These are phyloP conservation scores for Magnaporthales sp. DNA, from an alignment of 2,329 filamentous ascomycete genomes.

Conservation along the genomic window DNA sequence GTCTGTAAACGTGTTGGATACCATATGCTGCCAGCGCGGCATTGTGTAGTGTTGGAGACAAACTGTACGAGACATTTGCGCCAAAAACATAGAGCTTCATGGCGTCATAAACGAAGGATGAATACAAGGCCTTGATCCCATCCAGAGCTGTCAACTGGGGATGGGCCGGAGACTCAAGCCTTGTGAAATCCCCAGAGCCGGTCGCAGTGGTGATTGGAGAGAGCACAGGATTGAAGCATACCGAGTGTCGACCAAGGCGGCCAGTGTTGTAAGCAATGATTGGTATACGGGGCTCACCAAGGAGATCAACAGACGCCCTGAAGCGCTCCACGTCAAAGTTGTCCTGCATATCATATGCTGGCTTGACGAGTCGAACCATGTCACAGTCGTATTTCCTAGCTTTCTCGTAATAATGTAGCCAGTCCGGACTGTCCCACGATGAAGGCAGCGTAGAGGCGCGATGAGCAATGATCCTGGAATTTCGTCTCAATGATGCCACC, in stretches of 20 bases:
- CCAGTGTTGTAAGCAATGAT: constrained; percentile 60
- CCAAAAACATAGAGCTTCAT: constrained; percentile 53
- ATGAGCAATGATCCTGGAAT: constrained; percentile 54
- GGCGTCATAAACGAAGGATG: constrained; percentile 57
- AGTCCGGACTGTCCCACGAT: constrained; percentile 48
- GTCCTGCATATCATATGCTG: constrained; percentile 47
- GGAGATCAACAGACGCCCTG: constrained; percentile 27
- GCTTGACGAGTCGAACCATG: constrained; percentile 51
- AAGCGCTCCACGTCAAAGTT: constrained; percentile 53
- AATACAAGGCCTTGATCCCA: constrained; percentile 56
- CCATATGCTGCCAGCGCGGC: constrained; percentile 59
- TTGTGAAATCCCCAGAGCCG: neutral
- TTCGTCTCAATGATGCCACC: constrained; percentile 41
- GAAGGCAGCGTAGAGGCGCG: constrained; percentile 29
- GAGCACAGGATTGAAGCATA: constrained; percentile 57
- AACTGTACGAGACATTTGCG: constrained; percentile 61
- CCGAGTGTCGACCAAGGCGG: constrained; percentile 51
- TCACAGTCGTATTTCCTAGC: constrained; percentile 51
- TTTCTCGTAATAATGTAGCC: constrained; percentile 47
- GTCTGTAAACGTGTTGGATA: constrained; percentile 59
- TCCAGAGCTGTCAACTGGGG: constrained; percentile 49
- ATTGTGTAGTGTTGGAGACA: constrained; percentile 73
- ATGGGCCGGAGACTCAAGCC: neutral
- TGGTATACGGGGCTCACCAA: constrained; percentile 36
- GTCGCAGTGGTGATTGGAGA: constrained; percentile 38